Percentiles rank a stretch among this genome's conserved stretches.
phyloP scores from a whole-genome alignment of 176 grass and related monocot species.

The Hordeum marinum region DNA sequence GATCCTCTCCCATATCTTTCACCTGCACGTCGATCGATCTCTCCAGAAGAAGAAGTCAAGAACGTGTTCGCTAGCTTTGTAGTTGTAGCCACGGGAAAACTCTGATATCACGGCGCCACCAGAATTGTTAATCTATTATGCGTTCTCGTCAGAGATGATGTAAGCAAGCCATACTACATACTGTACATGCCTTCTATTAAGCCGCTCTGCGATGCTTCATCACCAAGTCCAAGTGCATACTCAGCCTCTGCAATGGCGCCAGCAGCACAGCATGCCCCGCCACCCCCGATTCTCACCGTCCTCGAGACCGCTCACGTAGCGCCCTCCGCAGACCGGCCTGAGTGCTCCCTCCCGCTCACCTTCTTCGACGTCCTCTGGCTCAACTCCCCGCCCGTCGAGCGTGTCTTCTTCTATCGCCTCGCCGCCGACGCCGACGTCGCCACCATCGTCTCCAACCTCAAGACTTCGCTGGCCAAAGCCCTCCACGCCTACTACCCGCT shows the following conservation, averaged over 20 bases:
- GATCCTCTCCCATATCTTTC: too few species aligned
- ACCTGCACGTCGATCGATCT: too few species aligned
- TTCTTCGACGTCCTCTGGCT: neutral
- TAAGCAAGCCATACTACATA: neutral
- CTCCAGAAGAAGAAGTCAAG: too few species aligned
- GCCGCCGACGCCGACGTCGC: neutral
- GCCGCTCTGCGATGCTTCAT: neutral
- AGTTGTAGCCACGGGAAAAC: neutral
- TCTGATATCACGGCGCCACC: neutral
- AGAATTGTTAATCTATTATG: too few species aligned
- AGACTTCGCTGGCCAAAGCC: neutral
- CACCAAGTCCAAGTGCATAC: neutral
- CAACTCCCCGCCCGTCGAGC: neutral
- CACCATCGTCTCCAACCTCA: neutral
- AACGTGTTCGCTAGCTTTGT: too few species aligned
- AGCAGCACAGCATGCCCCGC: neutral
- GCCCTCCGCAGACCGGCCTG: too few species aligned
- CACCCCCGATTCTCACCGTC: neutral
- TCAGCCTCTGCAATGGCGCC: neutral
- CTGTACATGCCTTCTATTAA: neutral
- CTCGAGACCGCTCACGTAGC: neutral
- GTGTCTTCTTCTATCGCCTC: neutral
- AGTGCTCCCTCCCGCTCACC: neutral
- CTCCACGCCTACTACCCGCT: neutral
- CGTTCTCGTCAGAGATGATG: neutral